phyloP scores from a whole-genome alignment of 129 eudicot genomes.

The Glebionis coronaria region DNA sequence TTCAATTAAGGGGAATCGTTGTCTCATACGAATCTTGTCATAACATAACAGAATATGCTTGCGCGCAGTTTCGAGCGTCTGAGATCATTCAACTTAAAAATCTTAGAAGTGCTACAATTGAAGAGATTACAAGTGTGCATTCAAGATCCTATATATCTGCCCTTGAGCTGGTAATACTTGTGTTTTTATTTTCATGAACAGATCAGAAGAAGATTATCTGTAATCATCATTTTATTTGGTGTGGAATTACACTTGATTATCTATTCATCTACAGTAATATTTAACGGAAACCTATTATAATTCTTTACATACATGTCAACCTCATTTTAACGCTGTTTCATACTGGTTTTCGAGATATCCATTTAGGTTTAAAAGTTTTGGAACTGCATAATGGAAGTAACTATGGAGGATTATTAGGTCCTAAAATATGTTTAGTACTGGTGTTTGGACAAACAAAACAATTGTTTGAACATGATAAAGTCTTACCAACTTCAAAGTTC shows the following conservation, averaged over 20 bases:
- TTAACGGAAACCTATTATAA: neutral
- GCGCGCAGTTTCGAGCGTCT: slow-evolving; percentile 69
- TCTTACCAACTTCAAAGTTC: too few species aligned
- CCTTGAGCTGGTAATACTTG: slow-evolving; percentile 65
- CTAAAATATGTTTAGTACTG: too few species aligned
- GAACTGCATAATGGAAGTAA: too few species aligned
- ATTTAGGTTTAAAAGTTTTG: neutral
- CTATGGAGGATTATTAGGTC: too few species aligned
- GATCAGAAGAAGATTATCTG: neutral
- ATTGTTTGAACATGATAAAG: too few species aligned
- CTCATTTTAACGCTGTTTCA: neutral
- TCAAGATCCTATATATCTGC: slow-evolving; percentile 62
- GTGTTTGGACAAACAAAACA: too few species aligned
- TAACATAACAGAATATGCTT: slow-evolving; percentile 11
- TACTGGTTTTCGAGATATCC: neutral
- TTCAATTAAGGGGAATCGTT: neutral
- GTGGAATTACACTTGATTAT: slow-evolving; percentile 10
- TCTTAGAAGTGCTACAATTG: slow-evolving; percentile 56
- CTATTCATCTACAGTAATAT: neutral
- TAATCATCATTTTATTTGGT: neutral
- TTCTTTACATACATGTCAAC: neutral
- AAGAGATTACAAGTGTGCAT: slow-evolving; percentile 77
- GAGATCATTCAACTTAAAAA: slow-evolving; percentile 65
- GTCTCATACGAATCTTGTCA: neutral
- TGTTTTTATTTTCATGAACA: neutral